Evolutionary conservation across 2,329 filamentous ascomycete species (phyloP), one percentile per base, ranked within the genome.

Genomic region (Aspergillus sclerotialis): DNA sequence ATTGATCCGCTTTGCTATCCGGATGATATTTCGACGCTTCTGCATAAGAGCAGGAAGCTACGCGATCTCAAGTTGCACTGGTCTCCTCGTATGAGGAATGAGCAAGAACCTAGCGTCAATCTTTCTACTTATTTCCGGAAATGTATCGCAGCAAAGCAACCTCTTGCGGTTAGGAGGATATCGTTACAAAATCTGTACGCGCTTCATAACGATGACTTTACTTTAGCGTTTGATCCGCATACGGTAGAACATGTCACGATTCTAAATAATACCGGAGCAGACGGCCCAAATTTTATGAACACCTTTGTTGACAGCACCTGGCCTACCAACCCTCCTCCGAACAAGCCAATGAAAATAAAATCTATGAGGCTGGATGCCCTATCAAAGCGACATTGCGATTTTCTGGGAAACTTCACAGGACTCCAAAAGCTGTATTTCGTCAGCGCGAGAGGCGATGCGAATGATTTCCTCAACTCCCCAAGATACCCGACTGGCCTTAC

Each of bases 1-100:
- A 76, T 80, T 33, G 77, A 81, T 36, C 77, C 77, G 1, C 62
- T 80, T 7, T 80, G 76, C 56, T 78, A 78, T 45, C 75, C 75
- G 0, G 77, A 81, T 53, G 76, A 80, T 44, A 69, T 80, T 7
- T 75, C 74, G 10, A 60, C 72, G 14, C 55, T 80, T 10, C 55
- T 80, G 5, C 53, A 67, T 10, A 61, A 68, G n/a, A 71, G 72
- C 4, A 69, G 64, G 40, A 73, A 72, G 33, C 57, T 81, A 4
- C 60, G 68, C 26, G 70, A 73, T 19, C 54, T 81, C 6, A 71
- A 64, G 35, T 41, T 80, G 39, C 75, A 80, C 46, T 81, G 75
- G 67, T 76, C 67, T 17, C 74, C 76, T 4, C 71, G 77, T 2
- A 80, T 81, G 73, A 65, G 76, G 15, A 67, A 71, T 23, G 65